Evolutionary conservation across 306 rosid genomes (phyloP).

Genomic region (Cicer arietinum): DNA sequence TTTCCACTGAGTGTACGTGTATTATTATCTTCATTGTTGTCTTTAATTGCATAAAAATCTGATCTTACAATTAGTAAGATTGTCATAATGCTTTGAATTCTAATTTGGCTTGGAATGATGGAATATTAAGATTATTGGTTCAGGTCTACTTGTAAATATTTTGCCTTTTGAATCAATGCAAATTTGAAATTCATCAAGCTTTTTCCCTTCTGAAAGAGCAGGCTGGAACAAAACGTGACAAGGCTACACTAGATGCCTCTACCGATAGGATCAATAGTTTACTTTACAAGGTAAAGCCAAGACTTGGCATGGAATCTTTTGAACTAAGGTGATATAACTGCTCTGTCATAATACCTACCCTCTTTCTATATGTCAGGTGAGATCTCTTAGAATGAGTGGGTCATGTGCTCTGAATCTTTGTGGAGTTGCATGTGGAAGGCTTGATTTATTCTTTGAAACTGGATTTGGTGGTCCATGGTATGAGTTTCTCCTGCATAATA

Average conservation of each 20-base stretch:
- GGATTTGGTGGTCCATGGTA: constrained; percentile 99
- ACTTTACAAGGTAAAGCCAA: constrained; percentile 76
- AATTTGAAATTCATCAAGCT: constrained; percentile 32
- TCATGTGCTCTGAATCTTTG: constrained; percentile 95
- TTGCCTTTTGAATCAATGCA: constrained; percentile 31
- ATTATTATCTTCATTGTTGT: constrained; percentile 9
- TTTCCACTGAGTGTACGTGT: neutral
- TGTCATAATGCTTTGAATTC: neutral
- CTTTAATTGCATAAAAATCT: constrained; percentile 12
- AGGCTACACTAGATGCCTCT: constrained; percentile 64
- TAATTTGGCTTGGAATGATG: constrained; percentile 14
- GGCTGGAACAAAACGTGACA: constrained; percentile 89
- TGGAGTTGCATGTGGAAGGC: constrained; percentile 96
- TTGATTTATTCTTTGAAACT: constrained; percentile 72
- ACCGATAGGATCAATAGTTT: constrained; percentile 76
- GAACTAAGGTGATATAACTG: constrained; percentile 33
- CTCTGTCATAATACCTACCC: constrained; percentile 31
- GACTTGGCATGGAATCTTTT: constrained; percentile 30
- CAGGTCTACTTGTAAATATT: constrained; percentile 15
- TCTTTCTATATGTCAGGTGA: constrained; percentile 68
- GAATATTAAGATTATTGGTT: constrained; percentile 8
- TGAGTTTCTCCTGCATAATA: constrained; percentile 40
- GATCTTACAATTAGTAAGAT: constrained; percentile 12
- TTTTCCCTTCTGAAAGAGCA: constrained; percentile 55
- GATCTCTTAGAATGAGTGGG: constrained; percentile 89